Conservation (phyloP, 1,284 basidiomycete species). For the Stereum hirsutum region DNA sequence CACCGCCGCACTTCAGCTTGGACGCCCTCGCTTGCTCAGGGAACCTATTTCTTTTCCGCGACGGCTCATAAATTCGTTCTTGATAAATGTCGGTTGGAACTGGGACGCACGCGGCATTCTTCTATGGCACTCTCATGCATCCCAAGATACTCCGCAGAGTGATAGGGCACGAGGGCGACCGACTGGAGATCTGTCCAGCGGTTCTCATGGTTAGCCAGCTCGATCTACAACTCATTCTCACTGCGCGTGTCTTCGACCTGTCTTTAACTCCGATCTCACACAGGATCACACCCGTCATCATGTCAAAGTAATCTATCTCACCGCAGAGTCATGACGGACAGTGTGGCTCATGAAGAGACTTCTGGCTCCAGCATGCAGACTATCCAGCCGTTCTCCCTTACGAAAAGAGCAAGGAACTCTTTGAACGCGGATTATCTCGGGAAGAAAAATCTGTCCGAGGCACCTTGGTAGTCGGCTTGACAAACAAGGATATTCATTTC, state of each 20-base stretch:
- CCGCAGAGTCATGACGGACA: no score
- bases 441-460: constrained; percentile 59
- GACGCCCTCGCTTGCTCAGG: no score
- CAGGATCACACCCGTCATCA: constrained; percentile 76
- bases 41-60: no score
- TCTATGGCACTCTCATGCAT: constrained; percentile 73
- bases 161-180: constrained; percentile 45
- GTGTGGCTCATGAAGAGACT: no score
- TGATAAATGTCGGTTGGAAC: no score
- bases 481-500: constrained; percentile 41
- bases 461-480: constrained; percentile 60
- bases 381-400: constrained; percentile 75
- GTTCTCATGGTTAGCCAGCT: constrained; percentile 32
- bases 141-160: constrained; percentile 60
- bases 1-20: no score
- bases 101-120: constrained; percentile 50
- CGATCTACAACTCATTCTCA: neutral
- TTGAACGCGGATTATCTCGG: constrained; percentile 30
- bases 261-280: neutral
- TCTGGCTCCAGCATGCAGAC: constrained; percentile 43
- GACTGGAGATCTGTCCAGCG: constrained; percentile 50
- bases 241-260: constrained; percentile 2
- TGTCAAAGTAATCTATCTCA: constrained; percentile 29
- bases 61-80: no score
- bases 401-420: constrained; percentile 31